Base-by-base conservation (phyloP, 345 rosid genomes). In the Rubroshorea leprosula region DNA sequence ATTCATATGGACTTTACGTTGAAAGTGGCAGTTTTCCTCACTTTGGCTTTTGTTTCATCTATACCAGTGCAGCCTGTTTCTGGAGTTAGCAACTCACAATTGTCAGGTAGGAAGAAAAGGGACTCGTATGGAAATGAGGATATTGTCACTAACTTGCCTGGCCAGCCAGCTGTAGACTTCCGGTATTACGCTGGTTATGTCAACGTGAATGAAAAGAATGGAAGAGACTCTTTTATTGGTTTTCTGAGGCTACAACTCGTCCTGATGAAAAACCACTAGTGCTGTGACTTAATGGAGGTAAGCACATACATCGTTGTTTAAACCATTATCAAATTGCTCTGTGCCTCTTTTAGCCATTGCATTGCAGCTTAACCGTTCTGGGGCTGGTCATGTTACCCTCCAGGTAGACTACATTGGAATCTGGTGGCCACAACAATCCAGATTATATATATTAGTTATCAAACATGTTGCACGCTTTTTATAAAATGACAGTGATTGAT, bases 231-330 rank as follows among this genome's bases (percentile, higher is more conserved):
- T 91, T 91, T 64, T 88, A 91, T 64, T 91, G 98, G 96, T 91
- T 91, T 72, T 88, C 76, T 25, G 95, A 91, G 70, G 85, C 92
- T 67, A 64, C 64, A 46, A 46, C 64, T 56, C 66, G 47, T 10
- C 81, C 96, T 25, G 77, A 80, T 17, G 67, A 78, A 51, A 91
- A 83, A 38, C 95, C 98, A 49, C 60, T 91, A 47, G 98, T 91
- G 19, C 80, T 91, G 20, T 88, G 96, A 96, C 95, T 91, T 26
- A 91, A 88, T 74, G 98, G 98, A 82, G 98, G 98, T 91, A 82
- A 64, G 68, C 17, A 39, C 29, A 9, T 0, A 27, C 41, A 24
- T 25, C 9, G 17, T 27, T 60, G 14, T n/a, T n/a, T n/a, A n/a
- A n/a, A n/a, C n/a, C n/a, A n/a, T n/a, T n/a, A n/a, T n/a, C n/a